phyloP scores from a whole-genome alignment of 768 basidiomycete species.

The Leucosporidium yakuticum region DNA sequence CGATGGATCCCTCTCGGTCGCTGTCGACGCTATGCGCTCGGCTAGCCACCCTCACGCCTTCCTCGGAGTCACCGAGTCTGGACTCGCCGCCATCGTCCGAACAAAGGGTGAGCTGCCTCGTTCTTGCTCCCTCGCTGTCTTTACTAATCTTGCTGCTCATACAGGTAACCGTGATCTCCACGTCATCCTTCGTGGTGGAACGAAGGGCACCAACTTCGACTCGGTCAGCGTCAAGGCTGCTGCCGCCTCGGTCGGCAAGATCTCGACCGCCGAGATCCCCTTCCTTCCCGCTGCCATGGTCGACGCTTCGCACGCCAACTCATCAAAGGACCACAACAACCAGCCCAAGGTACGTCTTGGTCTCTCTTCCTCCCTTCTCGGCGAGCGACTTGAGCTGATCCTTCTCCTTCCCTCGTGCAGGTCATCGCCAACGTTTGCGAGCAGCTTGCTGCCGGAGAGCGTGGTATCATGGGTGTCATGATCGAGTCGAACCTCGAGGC shows the following conservation, averaged over 20 bases:
- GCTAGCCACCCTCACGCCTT: slow-evolving; percentile 90
- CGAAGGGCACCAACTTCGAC: slow-evolving; percentile 81
- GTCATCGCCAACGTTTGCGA: slow-evolving; percentile 64
- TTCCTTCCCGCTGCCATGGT: slow-evolving; percentile 70
- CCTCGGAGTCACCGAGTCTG: slow-evolving; percentile 61
- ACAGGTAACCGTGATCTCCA: slow-evolving; percentile 78
- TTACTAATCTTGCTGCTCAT: too few relatives aligned
- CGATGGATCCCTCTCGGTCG: slow-evolving; percentile 78
- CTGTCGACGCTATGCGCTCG: slow-evolving; percentile 93
- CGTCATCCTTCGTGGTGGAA: slow-evolving; percentile 90
- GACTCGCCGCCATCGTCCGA: slow-evolving; percentile 79
- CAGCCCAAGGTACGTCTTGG: slow-evolving; percentile 56
- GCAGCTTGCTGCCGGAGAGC: slow-evolving; percentile 65
- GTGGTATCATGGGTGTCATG: slow-evolving; percentile 87
- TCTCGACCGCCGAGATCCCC: slow-evolving; percentile 46
- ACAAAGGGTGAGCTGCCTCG: slow-evolving; percentile 13
- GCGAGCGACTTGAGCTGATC: slow-evolving; percentile 7
- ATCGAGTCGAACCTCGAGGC: slow-evolving; percentile 90
- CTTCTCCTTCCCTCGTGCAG: neutral
- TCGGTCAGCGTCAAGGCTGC: slow-evolving; percentile 65
- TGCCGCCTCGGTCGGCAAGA: slow-evolving; percentile 57
- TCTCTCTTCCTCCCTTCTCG: slow-evolving; percentile 6
- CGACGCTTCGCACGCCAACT: slow-evolving; percentile 91
- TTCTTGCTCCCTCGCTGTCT: neutral
- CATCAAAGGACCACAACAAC: slow-evolving; percentile 87